Base-by-base conservation (phyloP, 2,329 filamentous ascomycete genomes). In the Beauveria asiatica region DNA sequence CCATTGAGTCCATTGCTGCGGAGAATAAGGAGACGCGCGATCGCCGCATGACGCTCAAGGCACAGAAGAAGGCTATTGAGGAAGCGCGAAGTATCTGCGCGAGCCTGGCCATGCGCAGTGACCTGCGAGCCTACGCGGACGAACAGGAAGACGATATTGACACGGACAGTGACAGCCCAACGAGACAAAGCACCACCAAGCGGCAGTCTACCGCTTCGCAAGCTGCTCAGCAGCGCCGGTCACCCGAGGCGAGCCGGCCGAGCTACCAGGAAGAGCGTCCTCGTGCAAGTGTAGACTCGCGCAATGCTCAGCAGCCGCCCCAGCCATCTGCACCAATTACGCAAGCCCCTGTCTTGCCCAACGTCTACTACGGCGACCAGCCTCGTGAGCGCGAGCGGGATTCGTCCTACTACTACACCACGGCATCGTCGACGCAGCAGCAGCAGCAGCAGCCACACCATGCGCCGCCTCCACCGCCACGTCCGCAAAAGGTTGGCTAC, bases 11-110 rank as follows among this genome's bases (percentile, higher is more conserved):
- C 37, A 81, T 81, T 54, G 78, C 78, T 0, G 78, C 78, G 1
- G 79, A 81, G 70, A 80, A 80, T 66, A 80, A 79, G 71, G 77
- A 80, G 69, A 80, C 78, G 0, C 72, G 79, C 5, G 78, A 81
- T 33, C 70, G 77, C n/a, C 74, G 79, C 56, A 70, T 76, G 63
- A 71, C 75, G 0, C 73, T 81, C 57, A 79, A 78, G 69, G 65
- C 68, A 42, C n/a, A 67, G 59, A 50, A 67, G 49, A 42, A 62
- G 42, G 33, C 64, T 23, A 51, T 65, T 60, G 11, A 66, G 56
- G 57, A 67, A 63, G 42, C 61, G 52, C 23, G 62, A 44, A 46
- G 62, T 50, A 41, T 80, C 23, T 81, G 79, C 62, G 78, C 78
- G 46, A 74, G 73, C 60, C 70, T 81, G 17, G 79, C 79, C 8